These are phyloP conservation scores for Oleoguttula mirabilis DNA, from an alignment of 495 filamentous ascomycete species.

Conservation along the genomic window DNA sequence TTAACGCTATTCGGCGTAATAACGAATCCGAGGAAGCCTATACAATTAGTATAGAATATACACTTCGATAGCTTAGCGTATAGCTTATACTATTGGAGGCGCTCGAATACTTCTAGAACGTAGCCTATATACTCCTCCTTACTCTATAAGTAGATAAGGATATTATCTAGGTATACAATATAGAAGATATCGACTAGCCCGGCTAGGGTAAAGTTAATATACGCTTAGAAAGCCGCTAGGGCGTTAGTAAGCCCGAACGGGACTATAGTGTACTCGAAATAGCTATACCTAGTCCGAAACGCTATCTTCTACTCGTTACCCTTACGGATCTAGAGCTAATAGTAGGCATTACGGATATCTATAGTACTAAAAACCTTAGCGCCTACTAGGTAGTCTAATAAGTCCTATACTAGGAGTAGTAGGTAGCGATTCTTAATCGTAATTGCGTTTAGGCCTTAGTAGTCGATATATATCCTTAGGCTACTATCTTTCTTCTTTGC, in stretches of 20 bases:
- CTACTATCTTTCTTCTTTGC: no score
- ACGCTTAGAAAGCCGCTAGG: conserved; percentile 16
- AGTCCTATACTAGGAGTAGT: conserved; percentile 13
- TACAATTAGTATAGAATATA: conserved; percentile 1
- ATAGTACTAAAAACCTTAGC: conserved; percentile 15
- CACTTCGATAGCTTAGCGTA: conserved; percentile 3
- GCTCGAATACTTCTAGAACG: conserved; percentile 2
- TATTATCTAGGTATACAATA: conserved; percentile 20
- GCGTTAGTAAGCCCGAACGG: conserved; percentile 20
- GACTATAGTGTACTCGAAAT: conserved; percentile 17
- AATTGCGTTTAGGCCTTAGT: no score
- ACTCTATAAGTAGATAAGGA: conserved; percentile 12
- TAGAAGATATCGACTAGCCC: conserved; percentile 12
- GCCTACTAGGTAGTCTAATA: conserved; percentile 6
- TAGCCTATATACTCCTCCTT: conserved; percentile 5
- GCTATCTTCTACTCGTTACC: conserved; percentile 20
- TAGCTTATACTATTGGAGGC: conserved; percentile 3
- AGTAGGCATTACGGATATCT: conserved; percentile 14
- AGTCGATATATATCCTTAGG: no score
- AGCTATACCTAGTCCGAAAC: conserved; percentile 18
- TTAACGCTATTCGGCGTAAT: neutral
- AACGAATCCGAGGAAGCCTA: conserved; percentile 1
- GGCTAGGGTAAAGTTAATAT: conserved; percentile 12
- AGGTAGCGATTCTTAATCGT: conserved; percentile 20
- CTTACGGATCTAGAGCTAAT: conserved; percentile 11